Base-by-base conservation (phyloP, 768 basidiomycete species). In the Trichaptum fuscoviolaceum region DNA sequence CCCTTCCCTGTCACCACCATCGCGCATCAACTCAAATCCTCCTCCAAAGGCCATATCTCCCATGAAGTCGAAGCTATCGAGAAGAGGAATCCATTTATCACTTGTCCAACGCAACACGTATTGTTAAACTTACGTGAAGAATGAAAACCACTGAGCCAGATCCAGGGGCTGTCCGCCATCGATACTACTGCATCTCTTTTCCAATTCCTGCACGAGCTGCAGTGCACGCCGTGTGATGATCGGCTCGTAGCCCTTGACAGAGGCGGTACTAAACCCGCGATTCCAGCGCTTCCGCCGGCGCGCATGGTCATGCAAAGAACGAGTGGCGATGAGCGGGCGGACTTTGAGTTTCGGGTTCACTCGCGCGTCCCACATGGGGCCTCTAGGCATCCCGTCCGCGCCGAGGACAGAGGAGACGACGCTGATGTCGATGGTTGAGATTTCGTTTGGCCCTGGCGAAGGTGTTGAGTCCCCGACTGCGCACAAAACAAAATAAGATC, bases 381-480 rank as follows among this genome's bases (percentile, higher is more conserved):
- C 87, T 74, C 87, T 88, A 0, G 85, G 81, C 20, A 86, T 74
- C 5, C 85, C 87, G 23, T 74, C 73, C 35, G 75, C 70, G 1
- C 87, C 86, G 77, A 87, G 78, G 62, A 87, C 69, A 5, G 82
- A 79, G 0, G 68, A 70, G 15, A 87, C 76, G 9, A 80, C 81
- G 20, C 76, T 74, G 2, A 75, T 77, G 66, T 84, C 79, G 52
- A 81, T 72, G 63, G 88, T 80, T 0, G 83, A 86, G 8, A 88
- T 67, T 61, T 87, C 87, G 65, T 88, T 88, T 0, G 85, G 87
- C 63, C 85, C 87, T 87, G 63, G n/a, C n/a, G n/a, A n/a, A n/a
- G n/a, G n/a, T n/a, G n/a, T n/a, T n/a, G n/a, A n/a, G n/a, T n/a
- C n/a, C n/a, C n/a, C n/a, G n/a, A n/a, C n/a, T n/a, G n/a, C n/a